Percentiles rank a stretch among this genome's conserved stretches.
phyloP scores from a whole-genome alignment of 257 asterid genomes.

The Lycium ferocissimum region DNA sequence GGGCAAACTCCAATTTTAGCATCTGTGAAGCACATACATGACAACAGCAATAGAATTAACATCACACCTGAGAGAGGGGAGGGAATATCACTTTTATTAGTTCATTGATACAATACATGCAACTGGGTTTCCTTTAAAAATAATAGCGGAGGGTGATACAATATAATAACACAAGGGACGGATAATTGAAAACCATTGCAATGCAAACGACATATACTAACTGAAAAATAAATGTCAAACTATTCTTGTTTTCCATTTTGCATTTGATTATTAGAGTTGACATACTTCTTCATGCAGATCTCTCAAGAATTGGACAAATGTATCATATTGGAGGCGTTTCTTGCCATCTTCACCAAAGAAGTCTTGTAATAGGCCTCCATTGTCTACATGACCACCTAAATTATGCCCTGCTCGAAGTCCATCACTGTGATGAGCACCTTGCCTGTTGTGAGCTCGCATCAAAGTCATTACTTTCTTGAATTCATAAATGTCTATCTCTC shows the following conservation, averaged over 20 bases:
- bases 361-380: constrained; percentile 79
- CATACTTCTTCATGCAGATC: constrained; percentile 84
- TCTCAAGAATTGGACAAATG: constrained; percentile 72
- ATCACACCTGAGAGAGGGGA: constrained; percentile 20
- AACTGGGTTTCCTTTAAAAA: not conserved
- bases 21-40: constrained; percentile 49
- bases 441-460: constrained; percentile 91
- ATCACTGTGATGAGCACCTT: constrained; percentile 72
- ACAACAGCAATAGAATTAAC: constrained; percentile 15
- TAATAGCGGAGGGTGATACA: not conserved
- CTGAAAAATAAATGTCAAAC: constrained; percentile 19
- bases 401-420: constrained; percentile 81
- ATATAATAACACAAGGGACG: not conserved
- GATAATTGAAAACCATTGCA: constrained; percentile 20
- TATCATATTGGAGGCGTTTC: constrained; percentile 65
- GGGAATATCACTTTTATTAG: constrained; percentile 16
- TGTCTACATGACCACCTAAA: constrained; percentile 68
- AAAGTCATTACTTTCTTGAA: constrained; percentile 87
- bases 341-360: constrained; percentile 82
- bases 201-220: constrained; percentile 1
- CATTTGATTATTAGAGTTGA: constrained; percentile 1
- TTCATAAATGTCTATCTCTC: constrained; percentile 78
- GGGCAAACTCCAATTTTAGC: constrained; percentile 78
- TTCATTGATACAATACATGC: constrained; percentile 11
- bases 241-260: constrained; percentile 3